Evolutionary conservation across 129 eudicot species (phyloP), one percentile per base, ranked within the genome.

Genomic region (Chrysanthemum lavandulifolium): DNA sequence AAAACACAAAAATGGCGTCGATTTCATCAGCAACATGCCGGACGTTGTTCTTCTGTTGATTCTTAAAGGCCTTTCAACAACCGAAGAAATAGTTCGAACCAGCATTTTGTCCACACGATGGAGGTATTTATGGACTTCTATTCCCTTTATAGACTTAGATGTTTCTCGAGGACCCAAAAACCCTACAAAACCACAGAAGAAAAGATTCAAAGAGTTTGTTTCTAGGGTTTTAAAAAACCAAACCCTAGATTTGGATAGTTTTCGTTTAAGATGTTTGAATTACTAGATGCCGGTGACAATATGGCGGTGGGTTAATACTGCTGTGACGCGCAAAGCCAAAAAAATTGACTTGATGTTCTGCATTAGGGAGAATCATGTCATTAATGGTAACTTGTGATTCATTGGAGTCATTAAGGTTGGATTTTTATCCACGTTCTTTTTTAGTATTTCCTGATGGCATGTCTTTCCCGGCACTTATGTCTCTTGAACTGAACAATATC

Each of bases 111-210:
- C 79, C 1, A 65, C 56, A 33, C 65, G 79, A 53, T 65, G 79
- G 79, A 74, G 65, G 79, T 65, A 65, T 65, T 6, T 74, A 11
- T 74, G 79, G 79, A 54, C 72, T 53, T 65, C 72, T 14, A 10
- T 53, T 54, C 43, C 47, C 0, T 74, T 66, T 65, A 23, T 74
- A 18, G 79, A 74, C 21, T 52, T 74, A 0, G 72, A 65, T 53
- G 40, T 25, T 21, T 16, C 47, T 13, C 55, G 72, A 53, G 12
- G 45, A 64, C 10, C 36, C 6, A 33, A 74, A 10, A 62, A 14
- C 78, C 33, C 21, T 13, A 33, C 15, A 5, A 21, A 53, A 13
- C 40, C 55, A 5, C 13, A 65, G 18, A 74, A 10, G 19, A 16
- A 31, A 18, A 29, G 18, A 49, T 73, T 73, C 10, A 31, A 51